Percentiles rank a stretch among this genome's conserved stretches.
Conservation (phyloP, 495 filamentous ascomycete species). For the Neurospora sp. region DNA sequence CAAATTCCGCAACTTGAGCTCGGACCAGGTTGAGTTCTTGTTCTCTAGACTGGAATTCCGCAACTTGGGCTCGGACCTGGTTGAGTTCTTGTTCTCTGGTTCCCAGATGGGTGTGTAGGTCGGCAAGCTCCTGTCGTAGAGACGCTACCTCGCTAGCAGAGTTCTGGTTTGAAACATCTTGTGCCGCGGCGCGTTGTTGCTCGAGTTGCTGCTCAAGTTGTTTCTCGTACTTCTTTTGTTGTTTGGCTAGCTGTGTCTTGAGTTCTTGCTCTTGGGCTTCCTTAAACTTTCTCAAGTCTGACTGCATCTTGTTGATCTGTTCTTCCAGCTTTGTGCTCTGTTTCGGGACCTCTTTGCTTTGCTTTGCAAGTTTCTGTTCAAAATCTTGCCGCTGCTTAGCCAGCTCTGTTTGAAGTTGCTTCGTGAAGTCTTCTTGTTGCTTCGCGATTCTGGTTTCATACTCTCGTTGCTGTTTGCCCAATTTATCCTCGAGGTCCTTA, state of each 20-base stretch:
- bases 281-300: slow-evolving; percentile 1
- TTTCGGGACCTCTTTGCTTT: background rate
- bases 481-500: background rate
- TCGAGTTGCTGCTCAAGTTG: background rate
- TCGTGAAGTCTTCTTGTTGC: background rate
- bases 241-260: background rate
- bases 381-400: slow-evolving; percentile 1
- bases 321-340: slow-evolving; percentile 1
- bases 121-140: background rate
- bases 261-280: background rate
- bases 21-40: background rate
- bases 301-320: background rate
- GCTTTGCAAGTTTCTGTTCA: background rate
- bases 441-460: background rate
- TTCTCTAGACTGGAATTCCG: background rate
- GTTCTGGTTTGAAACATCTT: background rate
- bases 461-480: background rate
- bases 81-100: background rate
- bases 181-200: background rate
- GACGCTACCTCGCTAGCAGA: background rate
- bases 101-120: background rate
- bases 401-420: slow-evolving; percentile 2
- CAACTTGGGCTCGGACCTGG: background rate
- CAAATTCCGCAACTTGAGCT: background rate
- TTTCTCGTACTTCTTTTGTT: background rate